Conservation (phyloP, 768 basidiomycete genomes). For the Rhizopogon vinicolor region DNA sequence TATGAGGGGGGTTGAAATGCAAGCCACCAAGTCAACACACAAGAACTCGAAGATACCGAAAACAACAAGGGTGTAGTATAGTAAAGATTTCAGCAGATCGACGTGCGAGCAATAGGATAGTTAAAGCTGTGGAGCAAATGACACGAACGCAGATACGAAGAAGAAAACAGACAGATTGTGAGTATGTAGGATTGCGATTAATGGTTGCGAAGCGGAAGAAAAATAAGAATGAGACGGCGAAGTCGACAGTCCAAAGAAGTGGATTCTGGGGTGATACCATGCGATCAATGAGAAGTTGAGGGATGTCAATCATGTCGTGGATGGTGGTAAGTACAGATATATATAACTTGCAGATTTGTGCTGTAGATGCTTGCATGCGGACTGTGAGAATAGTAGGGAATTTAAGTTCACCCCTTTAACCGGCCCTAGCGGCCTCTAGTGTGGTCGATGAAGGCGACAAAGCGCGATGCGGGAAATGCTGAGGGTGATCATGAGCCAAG, state of each 20-base stretch:
- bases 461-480: conserved; percentile 36
- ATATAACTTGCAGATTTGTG: conserved; percentile 36
- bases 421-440: conserved; percentile 35
- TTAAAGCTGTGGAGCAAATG: conserved; percentile 13
- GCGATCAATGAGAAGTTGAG: conserved; percentile 24
- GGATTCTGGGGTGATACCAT: conserved; percentile 18
- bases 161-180: conserved; percentile 9
- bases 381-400: conserved; percentile 31
- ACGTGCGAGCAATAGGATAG: conserved; percentile 25
- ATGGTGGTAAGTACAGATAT: conserved; percentile 34
- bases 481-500: conserved; percentile 28
- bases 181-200: conserved; percentile 24
- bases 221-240: conserved; percentile 23
- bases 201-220: conserved; percentile 18
- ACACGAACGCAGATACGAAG: conserved; percentile 13
- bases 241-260: conserved; percentile 10
- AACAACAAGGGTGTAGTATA: conserved; percentile 24
- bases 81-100: conserved; percentile 27
- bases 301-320: conserved; percentile 30
- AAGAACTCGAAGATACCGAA: conserved; percentile 5
- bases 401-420: conserved; percentile 35
- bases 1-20: conserved; percentile 6
- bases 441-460: conserved; percentile 34
- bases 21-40: conserved; percentile 3
- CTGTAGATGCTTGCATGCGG: conserved; percentile 36